Conservation (phyloP, 2,329 filamentous ascomycete genomes). For the Aspergillus sp. region DNA sequence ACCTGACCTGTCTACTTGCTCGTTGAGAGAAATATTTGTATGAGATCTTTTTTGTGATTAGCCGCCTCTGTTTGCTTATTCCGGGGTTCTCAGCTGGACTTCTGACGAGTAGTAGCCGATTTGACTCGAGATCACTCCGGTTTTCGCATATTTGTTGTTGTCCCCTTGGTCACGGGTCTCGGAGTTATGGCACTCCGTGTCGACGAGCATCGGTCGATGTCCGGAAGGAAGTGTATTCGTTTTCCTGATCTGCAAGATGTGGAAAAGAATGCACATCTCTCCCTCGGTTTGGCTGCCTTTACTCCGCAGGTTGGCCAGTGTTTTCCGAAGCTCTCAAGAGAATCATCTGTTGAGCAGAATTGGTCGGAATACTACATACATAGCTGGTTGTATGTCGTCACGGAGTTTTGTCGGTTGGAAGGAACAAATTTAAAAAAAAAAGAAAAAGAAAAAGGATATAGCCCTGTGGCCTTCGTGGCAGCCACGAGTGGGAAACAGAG, state of each 20-base stretch:
- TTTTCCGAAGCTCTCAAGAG: neutral
- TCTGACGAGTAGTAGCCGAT: neutral
- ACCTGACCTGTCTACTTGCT: neutral
- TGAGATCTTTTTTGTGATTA: conserved; percentile 4
- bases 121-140: neutral
- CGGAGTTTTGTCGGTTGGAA: neutral
- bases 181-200: conserved; percentile 16
- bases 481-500: neutral
- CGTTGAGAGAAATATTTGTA: neutral
- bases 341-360: neutral
- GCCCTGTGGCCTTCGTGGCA: neutral
- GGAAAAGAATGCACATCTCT: neutral
- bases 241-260: neutral
- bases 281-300: neutral
- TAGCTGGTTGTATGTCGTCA: neutral
- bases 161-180: conserved; percentile 1
- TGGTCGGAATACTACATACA: neutral
- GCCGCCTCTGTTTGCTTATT: conserved; percentile 12
- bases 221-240: neutral
- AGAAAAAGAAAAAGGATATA: too few relatives aligned
- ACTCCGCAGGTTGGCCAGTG: neutral
- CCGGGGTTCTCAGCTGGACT: conserved; percentile 3
- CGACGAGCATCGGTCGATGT: neutral
- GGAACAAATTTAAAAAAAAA: neutral
- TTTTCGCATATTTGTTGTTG: neutral